Percentiles rank a stretch among this genome's conserved stretches.
These are phyloP conservation scores for Cladosporium velox DNA, from an alignment of 2,329 filamentous ascomycete genomes.

Conservation along the genomic window DNA sequence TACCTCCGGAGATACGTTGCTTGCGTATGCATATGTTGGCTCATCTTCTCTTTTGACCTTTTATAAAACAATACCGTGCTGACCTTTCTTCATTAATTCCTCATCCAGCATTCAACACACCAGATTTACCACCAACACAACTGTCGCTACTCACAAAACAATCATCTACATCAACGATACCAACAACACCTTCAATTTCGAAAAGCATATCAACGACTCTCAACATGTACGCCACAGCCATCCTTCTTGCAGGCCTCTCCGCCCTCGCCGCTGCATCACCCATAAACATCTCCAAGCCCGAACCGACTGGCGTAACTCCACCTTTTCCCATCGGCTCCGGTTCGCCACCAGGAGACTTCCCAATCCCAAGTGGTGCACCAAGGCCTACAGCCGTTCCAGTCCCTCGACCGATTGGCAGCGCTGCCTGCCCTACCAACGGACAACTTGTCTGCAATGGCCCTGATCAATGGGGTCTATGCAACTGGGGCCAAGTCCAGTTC, in stretches of 20 bases:
- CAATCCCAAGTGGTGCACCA: not conserved
- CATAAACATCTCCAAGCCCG: constrained; percentile 2
- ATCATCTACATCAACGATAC: not conserved
- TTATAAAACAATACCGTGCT: not conserved
- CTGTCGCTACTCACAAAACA: not conserved
- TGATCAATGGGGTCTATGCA: constrained; percentile 46
- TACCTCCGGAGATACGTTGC: not conserved
- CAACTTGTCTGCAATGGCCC: constrained; percentile 44
- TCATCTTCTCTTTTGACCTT: not conserved
- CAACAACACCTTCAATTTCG: not conserved
- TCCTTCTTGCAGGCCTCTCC: constrained; percentile 4
- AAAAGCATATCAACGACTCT: not conserved
- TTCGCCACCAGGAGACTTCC: not conserved
- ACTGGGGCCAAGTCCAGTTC: constrained; percentile 44
- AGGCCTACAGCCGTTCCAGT: constrained; percentile 10
- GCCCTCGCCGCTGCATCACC: constrained; percentile 13
- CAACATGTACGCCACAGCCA: not conserved
- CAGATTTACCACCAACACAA: not conserved
- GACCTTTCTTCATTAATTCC: not conserved
- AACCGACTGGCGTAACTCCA: not conserved
- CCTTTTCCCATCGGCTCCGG: constrained; percentile 7
- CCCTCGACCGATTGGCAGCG: not conserved
- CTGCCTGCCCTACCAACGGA: constrained; percentile 38
- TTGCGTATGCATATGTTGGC: constrained; percentile 13
- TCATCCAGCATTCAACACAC: not conserved